Conservation (phyloP, 805 yeast species). For the Teunomyces barrocoloradensis region DNA sequence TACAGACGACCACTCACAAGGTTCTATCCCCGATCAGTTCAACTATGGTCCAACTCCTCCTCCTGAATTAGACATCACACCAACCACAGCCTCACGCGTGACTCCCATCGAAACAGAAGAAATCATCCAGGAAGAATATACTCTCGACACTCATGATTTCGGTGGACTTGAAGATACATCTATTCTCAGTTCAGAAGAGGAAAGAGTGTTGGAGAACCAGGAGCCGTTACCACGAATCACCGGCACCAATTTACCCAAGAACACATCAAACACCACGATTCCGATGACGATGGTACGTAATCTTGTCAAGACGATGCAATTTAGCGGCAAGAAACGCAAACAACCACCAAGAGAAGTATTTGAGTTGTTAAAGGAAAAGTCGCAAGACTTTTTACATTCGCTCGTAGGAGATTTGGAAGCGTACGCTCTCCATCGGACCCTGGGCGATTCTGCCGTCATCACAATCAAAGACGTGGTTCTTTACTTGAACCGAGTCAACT, state of each 20-base stretch:
- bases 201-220: not conserved
- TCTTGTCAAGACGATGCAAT: conserved; percentile 1
- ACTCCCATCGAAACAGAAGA: not conserved
- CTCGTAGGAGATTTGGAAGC: conserved; percentile 34
- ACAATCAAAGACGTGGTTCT: conserved; percentile 35
- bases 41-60: too few relatives aligned
- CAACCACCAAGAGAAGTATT: conserved; percentile 13
- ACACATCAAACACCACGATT: not conserved
- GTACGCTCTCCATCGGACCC: conserved; percentile 29
- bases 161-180: not conserved
- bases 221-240: not conserved
- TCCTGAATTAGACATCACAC: not conserved
- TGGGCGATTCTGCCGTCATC: conserved; percentile 24
- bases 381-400: conserved; percentile 29
- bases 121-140: conserved; percentile 14
- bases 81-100: not conserved
- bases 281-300: conserved; percentile 1
- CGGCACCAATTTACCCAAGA: not conserved
- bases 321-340: conserved; percentile 4
- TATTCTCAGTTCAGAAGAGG: conserved; percentile 3
- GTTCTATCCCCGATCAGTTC: too few relatives aligned
- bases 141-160: conserved; percentile 7
- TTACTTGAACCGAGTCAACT: conserved; percentile 29
- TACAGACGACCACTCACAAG: too few relatives aligned
- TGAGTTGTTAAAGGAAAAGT: conserved; percentile 23